A percentile compares a stretch with the other conserved stretches of the same genome.
Conservation (phyloP, 129 eudicot genomes). For the Artemisia tridentata region DNA sequence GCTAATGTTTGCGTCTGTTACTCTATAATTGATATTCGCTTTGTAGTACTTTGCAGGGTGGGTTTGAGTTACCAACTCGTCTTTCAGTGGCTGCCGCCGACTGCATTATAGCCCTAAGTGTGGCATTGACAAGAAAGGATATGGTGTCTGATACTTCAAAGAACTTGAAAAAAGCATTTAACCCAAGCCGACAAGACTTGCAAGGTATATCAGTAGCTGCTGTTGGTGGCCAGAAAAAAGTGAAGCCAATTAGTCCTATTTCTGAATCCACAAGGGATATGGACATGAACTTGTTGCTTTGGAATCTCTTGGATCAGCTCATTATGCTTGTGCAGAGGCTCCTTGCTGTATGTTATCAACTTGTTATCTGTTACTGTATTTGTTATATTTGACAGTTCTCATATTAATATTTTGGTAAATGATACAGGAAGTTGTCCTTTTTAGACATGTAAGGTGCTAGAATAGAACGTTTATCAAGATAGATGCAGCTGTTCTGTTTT, state of each 20-base stretch:
- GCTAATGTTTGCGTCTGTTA: background rate
- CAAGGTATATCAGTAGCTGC: constrained; percentile 21
- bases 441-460: background rate
- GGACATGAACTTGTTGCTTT: constrained; percentile 57
- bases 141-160: constrained; percentile 33
- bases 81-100: constrained; percentile 88
- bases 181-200: constrained; percentile 24
- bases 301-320: constrained; percentile 67
- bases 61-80: constrained; percentile 95
- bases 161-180: constrained; percentile 37
- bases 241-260: constrained; percentile 38
- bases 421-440: constrained; percentile 1
- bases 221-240: constrained; percentile 31
- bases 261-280: constrained; percentile 42
- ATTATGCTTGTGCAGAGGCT: constrained; percentile 67
- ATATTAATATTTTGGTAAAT: background rate
- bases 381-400: constrained; percentile 12
- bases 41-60: constrained; percentile 71
- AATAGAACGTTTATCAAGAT: background rate
- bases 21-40: constrained; percentile 11
- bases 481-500: background rate
- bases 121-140: constrained; percentile 54
- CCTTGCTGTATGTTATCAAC: constrained; percentile 52
- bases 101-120: constrained; percentile 57
- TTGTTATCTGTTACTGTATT: constrained; percentile 12